Base-by-base conservation (phyloP, 2,329 filamentous ascomycete species). In the Penicillium sp. region DNA sequence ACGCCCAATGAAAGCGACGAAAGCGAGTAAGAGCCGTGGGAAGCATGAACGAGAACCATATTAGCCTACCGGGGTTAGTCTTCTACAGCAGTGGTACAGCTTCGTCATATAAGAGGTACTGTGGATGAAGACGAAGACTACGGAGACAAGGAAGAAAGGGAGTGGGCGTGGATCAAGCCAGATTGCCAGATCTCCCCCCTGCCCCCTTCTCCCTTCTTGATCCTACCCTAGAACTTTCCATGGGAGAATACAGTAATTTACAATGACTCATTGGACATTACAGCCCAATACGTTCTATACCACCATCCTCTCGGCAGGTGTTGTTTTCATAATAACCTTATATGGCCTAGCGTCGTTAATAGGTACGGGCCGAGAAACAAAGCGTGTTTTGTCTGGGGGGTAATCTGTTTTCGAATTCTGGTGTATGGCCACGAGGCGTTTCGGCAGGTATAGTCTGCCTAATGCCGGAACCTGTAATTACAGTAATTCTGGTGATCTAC, bases 51-150 rank as follows among this genome's bases (percentile, higher is more conserved):
- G 40, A 44, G 46, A 49, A 44, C 30, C 40, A 49, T 20, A 33
- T 49, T 43, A 44, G 39, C 46, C 46, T 49, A 49, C 46, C 46
- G 20, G 40, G 14, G 39, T 49, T 44, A 49, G 46, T 49, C n/a
- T 28, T 49, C 46, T 49, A 49, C 39, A 33, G 46, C 44, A 46
- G 33, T 39, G 14, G 27, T 39, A 46, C 44, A 44, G 46, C 40
- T 20, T 49, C 31, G 46, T 49, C 39, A 44, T 38, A 27, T 44
- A 49, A 43, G 40, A 28, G 18, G 27, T 28, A 28, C 27, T 28
- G 33, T 46, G 30, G 22, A 46, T 46, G 33, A 46, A 46, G 33
- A 46, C 44, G 33, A 24, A 39, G 44, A 16, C 22, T 20, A 24
- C 22, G 24, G 16, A 27, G 22, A 22, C 27, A 28, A 28, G 27